Evolutionary conservation across 2,329 filamentous ascomycete genomes (phyloP).

Genomic region (Ophiosphaerella narmari): DNA sequence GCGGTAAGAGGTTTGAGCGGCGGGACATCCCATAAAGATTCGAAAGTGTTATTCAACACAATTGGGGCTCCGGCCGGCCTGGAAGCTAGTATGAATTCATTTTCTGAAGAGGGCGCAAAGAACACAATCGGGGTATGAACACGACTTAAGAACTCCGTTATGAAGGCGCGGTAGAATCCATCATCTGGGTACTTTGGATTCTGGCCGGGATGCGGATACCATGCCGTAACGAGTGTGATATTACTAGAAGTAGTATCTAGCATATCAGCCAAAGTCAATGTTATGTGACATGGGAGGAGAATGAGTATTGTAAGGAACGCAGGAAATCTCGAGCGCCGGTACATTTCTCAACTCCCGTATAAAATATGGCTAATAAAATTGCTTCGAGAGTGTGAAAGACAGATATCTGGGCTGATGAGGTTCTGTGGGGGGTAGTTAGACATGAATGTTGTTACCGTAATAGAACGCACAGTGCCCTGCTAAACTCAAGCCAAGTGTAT

Average conservation of each 20-base stretch:
- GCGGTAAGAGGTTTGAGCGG: background rate
- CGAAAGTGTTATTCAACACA: background rate
- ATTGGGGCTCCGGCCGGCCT: background rate
- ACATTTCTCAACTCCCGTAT: too few relatives aligned
- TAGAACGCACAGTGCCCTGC: too few relatives aligned
- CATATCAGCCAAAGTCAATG: too few relatives aligned
- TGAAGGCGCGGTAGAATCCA: background rate
- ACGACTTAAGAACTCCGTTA: background rate
- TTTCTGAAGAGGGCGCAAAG: background rate
- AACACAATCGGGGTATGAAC: background rate
- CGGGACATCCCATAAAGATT: conserved; percentile 1
- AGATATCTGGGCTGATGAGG: too few relatives aligned
- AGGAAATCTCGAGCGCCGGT: too few relatives aligned
- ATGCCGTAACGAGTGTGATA: conserved; percentile 1
- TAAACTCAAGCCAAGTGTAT: too few relatives aligned
- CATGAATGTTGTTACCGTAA: too few relatives aligned
- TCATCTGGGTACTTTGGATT: conserved; percentile 1
- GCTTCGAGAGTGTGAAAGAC: too few relatives aligned
- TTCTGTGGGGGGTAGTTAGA: too few relatives aligned
- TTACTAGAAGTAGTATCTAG: background rate
- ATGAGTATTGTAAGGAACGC: too few relatives aligned
- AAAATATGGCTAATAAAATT: too few relatives aligned
- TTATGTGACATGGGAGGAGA: too few relatives aligned
- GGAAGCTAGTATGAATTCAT: background rate
- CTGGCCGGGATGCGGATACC: conserved; percentile 1